Base-by-base conservation (phyloP, 2,329 filamentous ascomycete species). In the Microdochium paspali region DNA sequence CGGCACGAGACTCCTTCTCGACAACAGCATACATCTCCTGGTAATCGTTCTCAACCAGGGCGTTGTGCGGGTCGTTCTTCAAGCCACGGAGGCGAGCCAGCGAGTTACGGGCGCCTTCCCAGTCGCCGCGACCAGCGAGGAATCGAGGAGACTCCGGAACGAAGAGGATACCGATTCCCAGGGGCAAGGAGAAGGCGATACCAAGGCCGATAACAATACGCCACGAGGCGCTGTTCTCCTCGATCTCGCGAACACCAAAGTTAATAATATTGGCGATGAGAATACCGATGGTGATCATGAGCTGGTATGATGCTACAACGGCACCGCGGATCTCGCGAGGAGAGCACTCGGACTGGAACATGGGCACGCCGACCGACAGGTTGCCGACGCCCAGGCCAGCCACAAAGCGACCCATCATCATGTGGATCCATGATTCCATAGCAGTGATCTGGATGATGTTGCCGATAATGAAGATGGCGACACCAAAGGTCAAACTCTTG, bases 261-360 rank as follows among this genome's bases (percentile, higher is more conserved):
- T 79, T 80, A 56, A 80, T 69, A 47, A 73, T 65, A 54, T 77
- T 76, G 47, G 74, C 69, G 20, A 74, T 60, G 46, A 80, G 77
- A 52, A 87, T 85, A 28, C 84, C 84, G 24, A 86, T 68, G 1
- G 83, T 87, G 61, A 87, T 84, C 66, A 86, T 81, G 15, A 87
- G 76, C 64, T 87, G 84, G 63, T 87, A 87, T n/a, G 76, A 80
- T 4, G 76, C 72, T n/a, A 84, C 77, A 40, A 85, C 74, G 28
- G 77, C 74, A 54, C 80, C 81, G 54, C 81, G 77, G 51, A 84
- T 81, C 55, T 79, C 72, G 18, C 73, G 71, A 3, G 82, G 82
- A 2, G 77, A 72, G 46, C 72, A 79, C 58, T 85, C 82, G 35
- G 77, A 77, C 62, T 85, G 80, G 62, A 80, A 84, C 72, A 85